Percentiles rank a stretch among this genome's conserved stretches.
These are phyloP conservation scores for Suillus spraguei DNA, from an alignment of 768 basidiomycete genomes.

Conservation along the genomic window DNA sequence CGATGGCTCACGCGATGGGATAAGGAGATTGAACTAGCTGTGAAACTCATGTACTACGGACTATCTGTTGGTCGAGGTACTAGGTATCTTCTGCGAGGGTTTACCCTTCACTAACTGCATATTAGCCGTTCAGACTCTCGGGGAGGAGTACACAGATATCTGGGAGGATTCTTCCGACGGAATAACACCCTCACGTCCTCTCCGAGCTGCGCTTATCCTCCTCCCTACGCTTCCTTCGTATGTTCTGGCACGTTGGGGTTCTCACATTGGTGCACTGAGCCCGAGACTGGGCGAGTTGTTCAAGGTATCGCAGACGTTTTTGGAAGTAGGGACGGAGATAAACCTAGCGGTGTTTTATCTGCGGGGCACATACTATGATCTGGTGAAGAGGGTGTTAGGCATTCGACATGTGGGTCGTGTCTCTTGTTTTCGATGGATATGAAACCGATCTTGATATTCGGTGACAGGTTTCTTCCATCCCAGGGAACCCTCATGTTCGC, in stretches of 20 bases:
- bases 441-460: neutral
- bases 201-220: constrained; percentile 60
- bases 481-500: constrained; percentile 67
- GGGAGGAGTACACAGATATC: constrained; percentile 90
- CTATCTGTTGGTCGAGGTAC: constrained; percentile 77
- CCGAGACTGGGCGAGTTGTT: constrained; percentile 34
- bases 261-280: constrained; percentile 36
- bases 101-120: constrained; percentile 14
- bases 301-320: constrained; percentile 43
- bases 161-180: constrained; percentile 64
- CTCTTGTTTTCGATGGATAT: neutral
- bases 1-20: constrained; percentile 82
- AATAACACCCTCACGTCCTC: constrained; percentile 43
- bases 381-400: constrained; percentile 66
- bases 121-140: constrained; percentile 77
- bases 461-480: constrained; percentile 69
- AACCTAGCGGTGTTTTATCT: constrained; percentile 85
- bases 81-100: constrained; percentile 8
- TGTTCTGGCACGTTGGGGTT: constrained; percentile 52
- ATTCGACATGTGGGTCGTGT: constrained; percentile 60
- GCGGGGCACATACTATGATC: constrained; percentile 76
- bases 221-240: constrained; percentile 70
- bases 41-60: constrained; percentile 72
- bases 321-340: constrained; percentile 66
- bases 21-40: constrained; percentile 71